A percentile compares a stretch with the other conserved stretches of the same genome.
phyloP scores from a whole-genome alignment of 1,284 basidiomycete species.

The Testicularia cyperi region DNA sequence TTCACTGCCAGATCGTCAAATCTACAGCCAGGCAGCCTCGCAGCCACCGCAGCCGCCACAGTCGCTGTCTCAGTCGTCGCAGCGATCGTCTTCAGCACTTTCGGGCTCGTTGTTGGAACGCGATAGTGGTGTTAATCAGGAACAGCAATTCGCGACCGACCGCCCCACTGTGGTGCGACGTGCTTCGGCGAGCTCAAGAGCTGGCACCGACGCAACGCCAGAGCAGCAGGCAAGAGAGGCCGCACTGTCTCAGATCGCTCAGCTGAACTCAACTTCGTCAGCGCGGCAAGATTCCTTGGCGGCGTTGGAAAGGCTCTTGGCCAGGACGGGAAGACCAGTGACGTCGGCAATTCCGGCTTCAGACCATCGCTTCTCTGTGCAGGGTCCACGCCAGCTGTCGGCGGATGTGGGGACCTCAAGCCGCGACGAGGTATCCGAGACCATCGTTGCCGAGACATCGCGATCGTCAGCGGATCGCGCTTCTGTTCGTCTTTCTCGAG shows the following conservation, averaged over 20 bases:
- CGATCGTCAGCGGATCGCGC: neutral
- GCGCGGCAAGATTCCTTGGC: constrained; percentile 33
- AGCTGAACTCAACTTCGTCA: constrained; percentile 12
- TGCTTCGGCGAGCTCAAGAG: too few relatives aligned
- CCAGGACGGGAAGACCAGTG: constrained; percentile 17
- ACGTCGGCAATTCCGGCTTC: neutral
- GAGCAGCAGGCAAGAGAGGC: constrained; percentile 31
- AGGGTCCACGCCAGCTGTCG: neutral
- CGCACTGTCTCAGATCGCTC: constrained; percentile 38
- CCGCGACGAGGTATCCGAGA: neutral
- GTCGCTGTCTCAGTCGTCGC: too few relatives aligned
- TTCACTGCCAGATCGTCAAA: too few relatives aligned
- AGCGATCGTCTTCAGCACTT: too few relatives aligned
- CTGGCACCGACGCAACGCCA: too few relatives aligned
- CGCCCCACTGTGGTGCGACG: too few relatives aligned
- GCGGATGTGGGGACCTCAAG: neutral
- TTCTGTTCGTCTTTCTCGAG: constrained; percentile 11
- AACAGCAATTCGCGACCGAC: too few relatives aligned
- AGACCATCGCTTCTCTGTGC: neutral
- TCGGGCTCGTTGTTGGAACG: too few relatives aligned
- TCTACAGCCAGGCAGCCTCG: too few relatives aligned
- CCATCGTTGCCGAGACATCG: too few relatives aligned
- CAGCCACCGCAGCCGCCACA: too few relatives aligned
- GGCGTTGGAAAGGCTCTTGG: constrained; percentile 33
- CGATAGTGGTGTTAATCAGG: too few relatives aligned